Percentiles rank a stretch among this genome's conserved stretches.
Evolutionary conservation across 2,329 filamentous ascomycete genomes (phyloP).

Genomic region (Parastagonospora nodorum): DNA sequence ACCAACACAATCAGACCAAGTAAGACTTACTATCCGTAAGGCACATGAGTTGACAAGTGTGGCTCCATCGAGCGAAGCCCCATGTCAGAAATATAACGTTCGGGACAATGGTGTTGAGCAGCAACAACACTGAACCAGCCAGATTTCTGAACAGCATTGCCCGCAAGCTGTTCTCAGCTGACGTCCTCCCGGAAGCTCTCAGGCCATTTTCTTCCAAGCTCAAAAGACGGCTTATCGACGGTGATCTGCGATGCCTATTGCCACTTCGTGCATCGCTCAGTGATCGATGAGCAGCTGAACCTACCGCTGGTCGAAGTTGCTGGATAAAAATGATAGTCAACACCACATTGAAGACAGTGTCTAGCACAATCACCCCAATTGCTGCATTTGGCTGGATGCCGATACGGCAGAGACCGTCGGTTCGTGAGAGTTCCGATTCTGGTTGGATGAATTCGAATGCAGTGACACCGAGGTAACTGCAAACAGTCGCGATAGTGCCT

Average conservation of each 20-base stretch:
- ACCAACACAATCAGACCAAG: background rate
- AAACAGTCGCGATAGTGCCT: conserved; percentile 22
- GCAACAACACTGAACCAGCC: conserved; percentile 35
- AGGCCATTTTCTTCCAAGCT: background rate
- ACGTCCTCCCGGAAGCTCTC: background rate
- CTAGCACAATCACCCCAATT: conserved; percentile 38
- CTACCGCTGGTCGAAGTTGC: conserved; percentile 35
- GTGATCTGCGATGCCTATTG: background rate
- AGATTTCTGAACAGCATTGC: conserved; percentile 30
- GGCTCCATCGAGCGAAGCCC: conserved; percentile 35
- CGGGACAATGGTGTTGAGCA: conserved; percentile 43
- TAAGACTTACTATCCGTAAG: conserved; percentile 43
- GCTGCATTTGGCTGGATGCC: conserved; percentile 38
- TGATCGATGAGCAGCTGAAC: background rate
- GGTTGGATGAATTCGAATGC: conserved; percentile 31
- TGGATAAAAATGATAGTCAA: conserved; percentile 44
- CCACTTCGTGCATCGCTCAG: background rate
- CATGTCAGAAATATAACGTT: conserved; percentile 35
- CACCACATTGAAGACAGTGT: conserved; percentile 39
- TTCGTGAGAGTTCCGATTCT: conserved; percentile 24
- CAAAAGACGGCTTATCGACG: background rate
- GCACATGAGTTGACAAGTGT: conserved; percentile 46
- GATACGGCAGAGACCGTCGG: conserved; percentile 41
- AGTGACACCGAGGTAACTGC: conserved; percentile 28
- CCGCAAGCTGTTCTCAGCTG: conserved; percentile 13